Evolutionary conservation across 768 basidiomycete genomes (phyloP), one percentile per base, ranked within the genome.

Genomic region (Epithele typhae): DNA sequence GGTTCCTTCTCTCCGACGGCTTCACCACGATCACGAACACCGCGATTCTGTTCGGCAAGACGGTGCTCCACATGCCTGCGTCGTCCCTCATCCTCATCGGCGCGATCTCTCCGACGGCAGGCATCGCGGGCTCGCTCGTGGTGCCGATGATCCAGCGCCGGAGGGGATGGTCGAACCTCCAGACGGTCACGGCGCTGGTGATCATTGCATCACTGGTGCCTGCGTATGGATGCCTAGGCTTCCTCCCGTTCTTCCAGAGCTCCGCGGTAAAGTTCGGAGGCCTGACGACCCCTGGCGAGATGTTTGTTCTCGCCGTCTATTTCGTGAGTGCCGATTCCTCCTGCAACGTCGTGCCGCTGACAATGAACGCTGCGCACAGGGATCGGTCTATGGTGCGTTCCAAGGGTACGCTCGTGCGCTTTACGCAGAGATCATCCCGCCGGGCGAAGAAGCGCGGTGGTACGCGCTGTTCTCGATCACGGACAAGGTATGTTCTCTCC

Each of bases 11-110:
- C 19, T 91, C 88, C 1, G 94, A 98, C 58, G 90, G 85, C 2
- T 93, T 94, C 66, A 90, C 93, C 3, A 96, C 94, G 0, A 86
- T 96, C 37, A 92, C 92, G 0, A 89, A 89, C 0, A 92, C 91
- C 0, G 90, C 95, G 0, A 78, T 97, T 45, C 77, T 99, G 0
- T 97, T 95, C 58, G 93, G 82, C 1, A 96, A 95, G 62, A 95
- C 93, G 1, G 74, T 84, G 1, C 75, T 97, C 15, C 73, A 83
- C 57, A 91, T 99, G 86, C 68, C 77, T 0, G 61, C 93, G 0
- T 81, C 85, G 0, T 75, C 85, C 1, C 79, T 95, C 40, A 80
- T 93, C 45, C 68, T 92, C 52, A 75, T 95, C 33, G 90, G 89
- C 6, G 75, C 86, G 9, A 71, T 92, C n/a, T 79, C 85, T 0